Conservation (phyloP, 2,329 filamentous ascomycete genomes). For the Fusarium sp. region DNA sequence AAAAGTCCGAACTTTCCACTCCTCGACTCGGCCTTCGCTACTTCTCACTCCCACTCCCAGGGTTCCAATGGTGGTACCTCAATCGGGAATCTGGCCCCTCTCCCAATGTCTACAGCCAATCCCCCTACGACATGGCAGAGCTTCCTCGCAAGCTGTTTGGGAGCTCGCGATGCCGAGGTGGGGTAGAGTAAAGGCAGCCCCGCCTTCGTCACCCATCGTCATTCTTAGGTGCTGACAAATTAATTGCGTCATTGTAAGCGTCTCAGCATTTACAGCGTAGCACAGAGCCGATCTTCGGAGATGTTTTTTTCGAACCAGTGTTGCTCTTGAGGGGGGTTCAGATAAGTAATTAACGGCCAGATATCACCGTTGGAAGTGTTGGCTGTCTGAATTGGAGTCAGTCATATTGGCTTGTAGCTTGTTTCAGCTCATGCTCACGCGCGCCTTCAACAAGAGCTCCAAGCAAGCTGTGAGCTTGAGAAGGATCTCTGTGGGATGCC, state of each 20-base stretch:
- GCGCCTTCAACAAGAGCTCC: background rate
- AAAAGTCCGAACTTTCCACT: slow-evolving; percentile 34
- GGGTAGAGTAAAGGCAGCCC: slow-evolving; percentile 32
- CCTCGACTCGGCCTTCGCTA: slow-evolving; percentile 14
- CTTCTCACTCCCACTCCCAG: background rate
- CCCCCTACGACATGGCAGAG: slow-evolving; percentile 10
- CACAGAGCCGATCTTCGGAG: slow-evolving; percentile 37
- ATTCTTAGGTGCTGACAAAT: slow-evolving; percentile 43
- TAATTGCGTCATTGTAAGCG: slow-evolving; percentile 42
- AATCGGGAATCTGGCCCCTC: background rate
- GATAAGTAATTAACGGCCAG: background rate
- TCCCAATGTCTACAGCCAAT: slow-evolving; percentile 24
- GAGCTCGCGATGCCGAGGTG: slow-evolving; percentile 30
- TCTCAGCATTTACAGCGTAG: background rate
- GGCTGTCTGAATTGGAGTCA: background rate
- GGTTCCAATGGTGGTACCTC: background rate
- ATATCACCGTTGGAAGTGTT: background rate
- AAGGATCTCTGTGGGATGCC: background rate
- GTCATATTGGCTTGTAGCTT: background rate
- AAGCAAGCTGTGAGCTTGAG: background rate
- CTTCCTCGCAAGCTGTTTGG: slow-evolving; percentile 35
- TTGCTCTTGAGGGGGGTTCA: background rate
- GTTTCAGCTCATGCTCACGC: background rate
- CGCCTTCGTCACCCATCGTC: slow-evolving; percentile 41
- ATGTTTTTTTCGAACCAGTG: background rate